These are phyloP conservation scores for Dorcoceras hygrometricum DNA, from an alignment of 257 asterid genomes.

Conservation along the genomic window DNA sequence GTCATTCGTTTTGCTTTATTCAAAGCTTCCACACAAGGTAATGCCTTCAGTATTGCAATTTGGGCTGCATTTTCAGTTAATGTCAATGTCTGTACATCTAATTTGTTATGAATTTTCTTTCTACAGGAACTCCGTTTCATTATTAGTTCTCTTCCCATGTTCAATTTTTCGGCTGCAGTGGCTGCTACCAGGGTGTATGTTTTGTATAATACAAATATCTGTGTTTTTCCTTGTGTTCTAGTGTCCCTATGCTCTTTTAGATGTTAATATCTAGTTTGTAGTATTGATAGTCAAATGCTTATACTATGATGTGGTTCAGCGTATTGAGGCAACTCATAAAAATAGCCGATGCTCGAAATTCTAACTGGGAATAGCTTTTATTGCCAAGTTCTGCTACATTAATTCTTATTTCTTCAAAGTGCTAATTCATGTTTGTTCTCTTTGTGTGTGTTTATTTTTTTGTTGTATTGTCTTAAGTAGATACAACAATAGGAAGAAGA, in stretches of 20 bases:
- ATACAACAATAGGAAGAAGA: slow-evolving; percentile 82
- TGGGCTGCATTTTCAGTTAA: slow-evolving; percentile 18
- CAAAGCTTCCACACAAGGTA: slow-evolving; percentile 99
- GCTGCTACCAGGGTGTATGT: slow-evolving; percentile 92
- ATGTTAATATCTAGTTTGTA: not conserved
- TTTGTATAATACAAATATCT: not conserved
- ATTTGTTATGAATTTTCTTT: slow-evolving; percentile 27
- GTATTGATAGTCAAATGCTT: not conserved
- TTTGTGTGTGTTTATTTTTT: not conserved
- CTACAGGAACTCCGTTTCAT: slow-evolving; percentile 95
- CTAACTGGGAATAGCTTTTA: not conserved
- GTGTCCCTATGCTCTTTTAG: too few species aligned
- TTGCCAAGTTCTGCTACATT: not conserved
- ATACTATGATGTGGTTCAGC: too few species aligned
- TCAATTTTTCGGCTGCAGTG: slow-evolving; percentile 89
- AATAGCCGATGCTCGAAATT: too few species aligned
- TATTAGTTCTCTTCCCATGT: slow-evolving; percentile 82
- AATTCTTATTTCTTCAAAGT: not conserved
- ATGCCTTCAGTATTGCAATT: slow-evolving; percentile 6
- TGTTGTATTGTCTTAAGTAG: slow-evolving; percentile 36
- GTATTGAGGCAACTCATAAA: too few species aligned
- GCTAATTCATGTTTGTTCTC: slow-evolving; percentile 1
- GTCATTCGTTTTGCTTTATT: slow-evolving; percentile 75
- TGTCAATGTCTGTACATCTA: slow-evolving; percentile 3
- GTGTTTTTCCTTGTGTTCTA: too few species aligned